These are phyloP conservation scores for Nitzschia putrida DNA, from an alignment of 108 stramenopile genomes.

Conservation along the genomic window DNA sequence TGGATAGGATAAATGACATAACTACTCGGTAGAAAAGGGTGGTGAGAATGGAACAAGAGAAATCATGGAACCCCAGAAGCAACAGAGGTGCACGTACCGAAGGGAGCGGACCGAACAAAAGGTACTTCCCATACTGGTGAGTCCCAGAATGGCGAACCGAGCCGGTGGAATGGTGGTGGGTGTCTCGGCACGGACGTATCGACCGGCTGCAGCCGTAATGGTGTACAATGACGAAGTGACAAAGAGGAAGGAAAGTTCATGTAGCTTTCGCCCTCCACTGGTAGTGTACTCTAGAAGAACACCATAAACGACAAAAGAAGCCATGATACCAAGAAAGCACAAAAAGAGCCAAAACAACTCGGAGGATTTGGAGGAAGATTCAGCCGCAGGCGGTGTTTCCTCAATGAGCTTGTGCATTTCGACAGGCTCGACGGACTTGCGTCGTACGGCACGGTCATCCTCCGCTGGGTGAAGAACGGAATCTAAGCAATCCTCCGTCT, in stretches of 20 bases:
- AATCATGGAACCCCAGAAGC: neutral
- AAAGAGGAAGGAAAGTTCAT: constrained; percentile 94
- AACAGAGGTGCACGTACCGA: constrained; percentile 65
- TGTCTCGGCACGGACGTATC: constrained; percentile 84
- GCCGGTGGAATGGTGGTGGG: constrained; percentile 93
- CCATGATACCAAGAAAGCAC: constrained; percentile 93
- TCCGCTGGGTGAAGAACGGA: neutral
- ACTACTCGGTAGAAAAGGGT: constrained; percentile 11
- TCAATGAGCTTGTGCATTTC: constrained; percentile 30
- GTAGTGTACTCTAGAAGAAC: constrained; percentile 95
- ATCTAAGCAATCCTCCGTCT: neutral
- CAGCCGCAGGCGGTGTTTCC: neutral
- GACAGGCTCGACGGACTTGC: constrained; percentile 25
- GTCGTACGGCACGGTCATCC: neutral
- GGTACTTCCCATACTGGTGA: constrained; percentile 95
- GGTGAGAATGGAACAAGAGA: neutral
- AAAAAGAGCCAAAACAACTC: constrained; percentile 80
- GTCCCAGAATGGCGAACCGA: constrained; percentile 88
- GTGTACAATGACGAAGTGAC: constrained; percentile 93
- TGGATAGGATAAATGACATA: constrained; percentile 95
- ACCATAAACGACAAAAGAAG: constrained; percentile 88
- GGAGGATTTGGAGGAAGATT: constrained; percentile 12
- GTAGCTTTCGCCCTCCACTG: constrained; percentile 86
- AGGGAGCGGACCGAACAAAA: constrained; percentile 93
- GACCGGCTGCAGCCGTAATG: constrained; percentile 79